Evolutionary conservation across 331 rosid species (phyloP).

Genomic region (Arachis monticola): DNA sequence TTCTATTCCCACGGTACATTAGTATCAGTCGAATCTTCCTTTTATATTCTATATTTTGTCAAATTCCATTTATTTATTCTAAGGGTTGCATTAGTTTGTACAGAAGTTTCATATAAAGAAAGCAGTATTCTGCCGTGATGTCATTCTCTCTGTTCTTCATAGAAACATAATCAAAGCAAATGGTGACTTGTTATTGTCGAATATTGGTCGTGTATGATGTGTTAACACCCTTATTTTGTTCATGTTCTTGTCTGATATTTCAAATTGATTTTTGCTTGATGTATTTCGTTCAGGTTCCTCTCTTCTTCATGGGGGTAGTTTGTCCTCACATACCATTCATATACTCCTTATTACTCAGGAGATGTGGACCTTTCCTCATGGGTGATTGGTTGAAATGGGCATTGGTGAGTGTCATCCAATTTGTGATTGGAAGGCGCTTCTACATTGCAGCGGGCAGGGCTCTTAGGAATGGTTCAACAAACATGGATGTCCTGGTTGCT

Average conservation of each 20-base stretch:
- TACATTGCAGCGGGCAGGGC: slow-evolving; percentile 91
- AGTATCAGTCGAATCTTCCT: background rate
- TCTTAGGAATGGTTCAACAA: slow-evolving; percentile 86
- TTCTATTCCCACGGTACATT: background rate
- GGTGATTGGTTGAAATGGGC: slow-evolving; percentile 94
- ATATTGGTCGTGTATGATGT: background rate
- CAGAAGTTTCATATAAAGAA: slow-evolving; percentile 1
- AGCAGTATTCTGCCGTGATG: background rate
- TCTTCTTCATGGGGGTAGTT: slow-evolving; percentile 72
- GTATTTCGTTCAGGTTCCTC: slow-evolving; percentile 61
- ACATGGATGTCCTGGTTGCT: slow-evolving; percentile 97
- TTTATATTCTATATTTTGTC: background rate
- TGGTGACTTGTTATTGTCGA: background rate
- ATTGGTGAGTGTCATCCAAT: slow-evolving; percentile 79
- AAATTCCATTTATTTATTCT: background rate
- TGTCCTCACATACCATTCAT: slow-evolving; percentile 82
- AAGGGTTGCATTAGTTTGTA: slow-evolving; percentile 3
- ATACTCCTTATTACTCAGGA: slow-evolving; percentile 75
- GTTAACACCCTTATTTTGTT: slow-evolving; percentile 8
- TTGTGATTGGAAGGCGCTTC: slow-evolving; percentile 86
- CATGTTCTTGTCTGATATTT: slow-evolving; percentile 14
- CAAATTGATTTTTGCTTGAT: slow-evolving; percentile 31
- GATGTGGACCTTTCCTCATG: slow-evolving; percentile 89
- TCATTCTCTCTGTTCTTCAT: slow-evolving; percentile 5
- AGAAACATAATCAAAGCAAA: background rate